Evolutionary conservation across 1,284 basidiomycete species (phyloP), one percentile per base, ranked within the genome.

Genomic region (Ceratobasidium sp.): DNA sequence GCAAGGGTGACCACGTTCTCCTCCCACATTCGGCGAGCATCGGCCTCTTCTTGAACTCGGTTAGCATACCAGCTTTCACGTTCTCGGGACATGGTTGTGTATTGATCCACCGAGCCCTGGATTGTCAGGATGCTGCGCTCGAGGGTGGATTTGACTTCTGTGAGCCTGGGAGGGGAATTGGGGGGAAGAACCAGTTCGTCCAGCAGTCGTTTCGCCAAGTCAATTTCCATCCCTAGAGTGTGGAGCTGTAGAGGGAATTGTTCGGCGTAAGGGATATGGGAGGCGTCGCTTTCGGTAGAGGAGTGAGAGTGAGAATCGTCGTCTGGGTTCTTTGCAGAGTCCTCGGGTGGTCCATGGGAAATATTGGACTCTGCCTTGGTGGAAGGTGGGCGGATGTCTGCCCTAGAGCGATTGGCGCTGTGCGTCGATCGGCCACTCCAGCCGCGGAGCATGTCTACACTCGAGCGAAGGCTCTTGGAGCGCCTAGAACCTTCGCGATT

Each of bases 1-100:
- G 96, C 96, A 2, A 98, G 93, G 0, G 91, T 90, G 70, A 93
- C 91, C 82, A 99, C 86, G 84, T 95, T 97, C 84, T 97, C 94
- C 85, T 98, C 96, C 97, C 97, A 98, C 27, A 97, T 87, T 44
- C 87, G 89, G 82, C 94, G 90, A 35, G 94, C 88, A 82, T 92
- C 90, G 66, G 90, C 88, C 83, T 98, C 96, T 27, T 88, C 87
- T 80, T 88, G 87, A 18, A 95, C 87, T 78, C 89, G 86, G 48
- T 85, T 85, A 67, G 86, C 86, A 86, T 92, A 95, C 90, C 93
- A 98, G 60, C 89, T 88, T 81, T 98, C 97, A n/a, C 97, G 89
- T 73, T 94, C 92, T 65, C 88, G 87, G 0, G 90, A 88, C 91
- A 97, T 96, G 50, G 88, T 84, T 5, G 92, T 85, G 81, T 94